Evolutionary conservation across 345 rosid species (phyloP), one percentile per base, ranked within the genome.

Genomic region (Dovyalis caffra): DNA sequence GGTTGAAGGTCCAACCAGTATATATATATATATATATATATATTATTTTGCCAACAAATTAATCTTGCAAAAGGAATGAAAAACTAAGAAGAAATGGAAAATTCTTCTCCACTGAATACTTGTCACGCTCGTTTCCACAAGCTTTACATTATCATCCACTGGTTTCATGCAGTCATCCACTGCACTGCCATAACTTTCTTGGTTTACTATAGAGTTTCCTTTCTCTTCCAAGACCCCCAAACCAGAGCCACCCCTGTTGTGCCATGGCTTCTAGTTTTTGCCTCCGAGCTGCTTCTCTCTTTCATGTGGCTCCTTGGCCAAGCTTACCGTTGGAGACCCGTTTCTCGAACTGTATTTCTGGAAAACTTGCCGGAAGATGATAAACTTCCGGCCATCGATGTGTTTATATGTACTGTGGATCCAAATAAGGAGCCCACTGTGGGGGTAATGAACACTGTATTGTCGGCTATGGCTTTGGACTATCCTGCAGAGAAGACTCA

Each of bases 401-500:
- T 88, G 77, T 81, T 88, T 49, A 69, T 88, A 37, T 86, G 85
- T 83, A 84, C 89, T 1, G 82, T 86, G 23, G 85, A 88, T 35
- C 85, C 87, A 8, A 51, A 72, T n/a, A 88, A 83, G 78, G 88
- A 88, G 84, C 89, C 84, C 5, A 74, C 84, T 0, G 4, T 86
- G 25, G 85, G 70, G 33, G 88, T 84, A 33, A 78, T 83, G 85
- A 84, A 77, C 77, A 88, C 83, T 1, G 86, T 81, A 8, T 29
- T 88, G 18, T 88, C 89, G 0, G 85, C 83, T 2, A 75, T 88
- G 86, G 86, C 85, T 0, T 69, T 80, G 12, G 91, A 86, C 64
- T 86, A 88, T 53, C 89, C 89, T 4, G 21, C 72, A 0, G 85
- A 75, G 77, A 88, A 86, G 88, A 75, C 86, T 47, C 73, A 75